phyloP scores from a whole-genome alignment of 306 rosid species.

The Vigna angularis region DNA sequence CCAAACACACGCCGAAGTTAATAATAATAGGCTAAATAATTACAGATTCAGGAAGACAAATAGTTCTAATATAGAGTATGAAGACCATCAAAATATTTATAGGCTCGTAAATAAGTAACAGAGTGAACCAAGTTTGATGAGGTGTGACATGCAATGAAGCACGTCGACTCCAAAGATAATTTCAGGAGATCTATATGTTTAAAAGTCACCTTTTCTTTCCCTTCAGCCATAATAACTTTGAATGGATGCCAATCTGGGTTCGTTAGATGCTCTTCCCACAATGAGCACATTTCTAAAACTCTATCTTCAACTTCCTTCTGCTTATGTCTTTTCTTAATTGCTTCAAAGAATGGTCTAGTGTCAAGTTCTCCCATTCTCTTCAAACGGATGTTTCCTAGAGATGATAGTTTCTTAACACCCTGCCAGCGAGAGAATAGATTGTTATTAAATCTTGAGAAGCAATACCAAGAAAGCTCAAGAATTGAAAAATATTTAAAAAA shows the following conservation, averaged over 20 bases:
- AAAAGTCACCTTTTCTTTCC: not conserved
- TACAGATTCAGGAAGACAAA: not conserved
- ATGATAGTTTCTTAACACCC: constrained; percentile 62
- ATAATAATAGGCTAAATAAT: not conserved
- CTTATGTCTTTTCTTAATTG: constrained; percentile 69
- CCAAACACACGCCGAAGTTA: not conserved
- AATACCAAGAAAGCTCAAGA: constrained; percentile 28
- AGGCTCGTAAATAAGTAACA: constrained; percentile 31
- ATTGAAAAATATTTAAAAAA: not conserved
- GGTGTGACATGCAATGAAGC: constrained; percentile 23
- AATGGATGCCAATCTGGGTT: constrained; percentile 97
- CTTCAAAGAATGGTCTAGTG: constrained; percentile 73
- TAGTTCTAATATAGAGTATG: not conserved
- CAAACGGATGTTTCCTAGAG: constrained; percentile 57
- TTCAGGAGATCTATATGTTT: constrained; percentile 16
- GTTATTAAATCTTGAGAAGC: constrained; percentile 2
- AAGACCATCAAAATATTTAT: constrained; percentile 11
- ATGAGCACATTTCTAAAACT: constrained; percentile 78
- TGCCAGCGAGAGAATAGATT: constrained; percentile 40
- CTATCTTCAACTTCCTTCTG: constrained; percentile 77
- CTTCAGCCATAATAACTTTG: not conserved
- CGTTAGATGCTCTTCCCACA: constrained; percentile 91
- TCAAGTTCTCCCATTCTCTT: constrained; percentile 98
- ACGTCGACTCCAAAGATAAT: constrained; percentile 12
- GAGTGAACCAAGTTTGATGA: constrained; percentile 30